phyloP scores from a whole-genome alignment of 225 moss, liverwort and hornwort species.

The Pseudoscleropodium purum region DNA sequence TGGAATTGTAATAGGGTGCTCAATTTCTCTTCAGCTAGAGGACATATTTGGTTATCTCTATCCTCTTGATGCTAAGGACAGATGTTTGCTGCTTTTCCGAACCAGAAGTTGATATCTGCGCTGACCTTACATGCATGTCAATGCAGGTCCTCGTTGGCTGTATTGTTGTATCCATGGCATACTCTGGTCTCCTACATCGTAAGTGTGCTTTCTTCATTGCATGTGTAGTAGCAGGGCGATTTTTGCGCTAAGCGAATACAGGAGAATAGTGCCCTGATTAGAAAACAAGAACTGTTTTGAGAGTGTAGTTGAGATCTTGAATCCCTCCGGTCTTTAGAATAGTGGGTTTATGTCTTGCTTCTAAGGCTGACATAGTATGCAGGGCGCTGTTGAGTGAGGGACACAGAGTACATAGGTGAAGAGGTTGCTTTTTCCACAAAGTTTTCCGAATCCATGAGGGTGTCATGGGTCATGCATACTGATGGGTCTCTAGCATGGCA shows the following conservation, averaged over 20 bases:
- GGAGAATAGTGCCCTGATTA: not conserved
- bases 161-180: slow-evolving; percentile 81
- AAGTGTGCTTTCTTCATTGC: slow-evolving; percentile 20
- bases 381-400: slow-evolving; percentile 20
- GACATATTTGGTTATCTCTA: not conserved
- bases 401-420: slow-evolving; percentile 20
- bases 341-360: slow-evolving; percentile 3
- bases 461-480: slow-evolving; percentile 42
- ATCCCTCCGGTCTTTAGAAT: not conserved
- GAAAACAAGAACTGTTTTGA: not conserved
- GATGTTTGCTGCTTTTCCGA: not conserved
- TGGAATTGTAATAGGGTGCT: not conserved
- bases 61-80: not conserved
- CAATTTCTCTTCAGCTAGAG: not conserved
- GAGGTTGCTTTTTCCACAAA: slow-evolving; percentile 11
- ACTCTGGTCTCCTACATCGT: slow-evolving; percentile 84
- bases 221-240: not conserved
- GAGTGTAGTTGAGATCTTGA: not conserved
- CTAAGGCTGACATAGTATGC: slow-evolving; percentile 33
- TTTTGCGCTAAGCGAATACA: not conserved
- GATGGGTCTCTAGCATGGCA: slow-evolving; percentile 65
- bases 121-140: not conserved
- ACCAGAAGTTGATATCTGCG: not conserved
- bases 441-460: slow-evolving; percentile 16
- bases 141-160: slow-evolving; percentile 87